A percentile compares a stretch with the other conserved stretches of the same genome.
These are phyloP conservation scores for Neurospora sublineolata DNA, from an alignment of 495 filamentous ascomycete species.

Conservation along the genomic window DNA sequence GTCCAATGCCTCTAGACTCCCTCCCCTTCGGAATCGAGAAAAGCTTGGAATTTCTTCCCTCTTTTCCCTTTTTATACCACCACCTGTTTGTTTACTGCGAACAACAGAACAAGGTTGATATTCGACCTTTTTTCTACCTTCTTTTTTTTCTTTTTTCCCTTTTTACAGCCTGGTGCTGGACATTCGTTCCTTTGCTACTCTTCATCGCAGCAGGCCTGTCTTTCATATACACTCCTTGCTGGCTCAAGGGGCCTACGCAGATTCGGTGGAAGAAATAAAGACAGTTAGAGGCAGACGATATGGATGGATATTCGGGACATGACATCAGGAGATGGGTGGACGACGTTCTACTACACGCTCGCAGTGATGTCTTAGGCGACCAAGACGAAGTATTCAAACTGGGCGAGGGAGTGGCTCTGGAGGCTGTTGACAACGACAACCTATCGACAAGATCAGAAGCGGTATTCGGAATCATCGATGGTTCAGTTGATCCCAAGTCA, in stretches of 20 bases:
- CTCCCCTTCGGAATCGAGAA: not conserved
- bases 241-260: not conserved
- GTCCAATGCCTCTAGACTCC: not conserved
- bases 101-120: not conserved
- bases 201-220: not conserved
- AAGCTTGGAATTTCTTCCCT: not conserved
- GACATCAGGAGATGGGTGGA: not conserved
- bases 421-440: not conserved
- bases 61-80: not conserved
- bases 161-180: not conserved
- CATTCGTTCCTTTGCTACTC: not conserved
- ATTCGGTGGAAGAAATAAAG: not conserved
- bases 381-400: not conserved
- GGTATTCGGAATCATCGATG: not conserved
- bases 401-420: not conserved
- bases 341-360: not conserved
- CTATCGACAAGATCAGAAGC: not conserved
- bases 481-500: not conserved
- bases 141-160: not conserved
- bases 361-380: not conserved
- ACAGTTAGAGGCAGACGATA: not conserved
- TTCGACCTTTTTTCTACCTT: not conserved
- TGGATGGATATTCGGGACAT: not conserved
- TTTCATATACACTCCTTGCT: not conserved
- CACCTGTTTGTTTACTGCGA: not conserved